Evolutionary conservation across 1,284 basidiomycete species (phyloP), one percentile per base, ranked within the genome.

Genomic region (Porodaedalea pini): DNA sequence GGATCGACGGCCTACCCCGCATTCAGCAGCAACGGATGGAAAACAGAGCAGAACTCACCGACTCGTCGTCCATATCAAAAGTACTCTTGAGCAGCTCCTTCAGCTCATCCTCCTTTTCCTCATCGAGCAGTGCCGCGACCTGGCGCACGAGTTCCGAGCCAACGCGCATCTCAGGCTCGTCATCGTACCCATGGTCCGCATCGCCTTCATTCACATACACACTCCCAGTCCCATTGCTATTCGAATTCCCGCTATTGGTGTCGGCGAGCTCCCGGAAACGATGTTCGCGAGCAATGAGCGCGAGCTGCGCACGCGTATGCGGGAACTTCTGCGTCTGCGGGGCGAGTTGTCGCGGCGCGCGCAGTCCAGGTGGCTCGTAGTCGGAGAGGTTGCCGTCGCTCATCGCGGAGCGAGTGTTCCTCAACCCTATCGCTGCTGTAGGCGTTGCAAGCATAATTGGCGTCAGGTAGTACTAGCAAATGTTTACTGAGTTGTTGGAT

Each of bases 81-180:
- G 80, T 82, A 31, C 79, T 78, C 69, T 83, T 88, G 58, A 96
- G 78, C 31, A 92, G 65, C 2, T 70, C 66, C 73, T 94, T 94
- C 66, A 95, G 81, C 56, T 86, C 83, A 59, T 95, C 93, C 71
- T 94, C 92, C 59, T 88, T 83, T 70, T 96, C 93, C 57, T 86
- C 82, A 45, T 82, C 82, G 45, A 96, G 80, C 50, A 92, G 73
- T 3, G 75, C 73, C 27, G 90, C 87, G 11, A 94, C 85, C 65
- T 78, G 78, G 65, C 78, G 80, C 19, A 93, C 81, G 8, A 93
- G 72, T 37, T 76, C 73, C 1, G 79, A 73, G 43, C 76, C 79
- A 57, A 88, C 77, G 53, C 77, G 75, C 56, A 67, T 71, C 43
- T 71, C 70, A 48, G 85, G 83, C 56, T 86, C 83, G 27, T 70